phyloP scores from a whole-genome alignment of 345 rosid genomes.

The Sonneratia alba region DNA sequence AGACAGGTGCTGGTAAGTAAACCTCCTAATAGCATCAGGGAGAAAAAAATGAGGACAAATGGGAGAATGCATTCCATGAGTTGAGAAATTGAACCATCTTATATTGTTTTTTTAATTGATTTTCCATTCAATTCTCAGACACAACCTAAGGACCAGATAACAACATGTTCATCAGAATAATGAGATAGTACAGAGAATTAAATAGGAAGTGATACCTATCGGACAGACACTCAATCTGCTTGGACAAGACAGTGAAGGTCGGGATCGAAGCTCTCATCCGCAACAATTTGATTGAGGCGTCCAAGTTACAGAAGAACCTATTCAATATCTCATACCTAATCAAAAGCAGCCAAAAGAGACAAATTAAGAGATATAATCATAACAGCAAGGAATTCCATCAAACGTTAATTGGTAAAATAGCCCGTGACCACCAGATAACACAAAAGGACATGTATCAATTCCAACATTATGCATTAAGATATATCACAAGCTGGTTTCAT shows the following conservation, averaged over 20 bases:
- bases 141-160: background rate
- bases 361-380: background rate
- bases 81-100: background rate
- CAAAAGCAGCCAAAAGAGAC: background rate
- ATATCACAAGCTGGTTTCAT: no score
- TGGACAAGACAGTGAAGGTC: constrained; percentile 41
- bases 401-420: background rate
- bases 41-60: background rate
- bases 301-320: constrained; percentile 59
- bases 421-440: no score
- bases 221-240: constrained; percentile 51
- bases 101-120: background rate
- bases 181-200: background rate
- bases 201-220: constrained; percentile 38
- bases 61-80: background rate
- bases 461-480: no score
- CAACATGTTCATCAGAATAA: background rate
- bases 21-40: constrained; percentile 49
- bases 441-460: no score
- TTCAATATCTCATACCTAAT: constrained; percentile 49
- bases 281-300: constrained; percentile 41
- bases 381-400: background rate
- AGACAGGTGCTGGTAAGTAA: constrained; percentile 54
- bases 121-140: background rate
- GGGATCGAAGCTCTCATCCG: constrained; percentile 45